Evolutionary conservation across 768 basidiomycete genomes (phyloP), one percentile per base, ranked within the genome.

Genomic region (Lentinula lateritia): DNA sequence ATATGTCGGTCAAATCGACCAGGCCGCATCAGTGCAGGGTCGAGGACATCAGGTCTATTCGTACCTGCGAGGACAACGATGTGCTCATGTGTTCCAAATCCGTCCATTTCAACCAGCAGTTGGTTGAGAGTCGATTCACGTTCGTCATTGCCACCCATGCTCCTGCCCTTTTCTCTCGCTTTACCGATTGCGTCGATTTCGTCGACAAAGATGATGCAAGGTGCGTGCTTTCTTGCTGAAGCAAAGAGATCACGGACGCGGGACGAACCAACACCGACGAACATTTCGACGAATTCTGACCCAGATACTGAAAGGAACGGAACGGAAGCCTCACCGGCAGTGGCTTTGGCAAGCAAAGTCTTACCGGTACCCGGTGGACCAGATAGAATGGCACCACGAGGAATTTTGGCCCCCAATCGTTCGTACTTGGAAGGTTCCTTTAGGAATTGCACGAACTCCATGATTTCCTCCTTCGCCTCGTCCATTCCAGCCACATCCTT

Each of bases 131-230:
- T 99, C 0, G 92, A 92, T 75, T 99, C 97, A 35, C 97, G 87
- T 73, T 99, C 97, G 71, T 98, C 96, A 74, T 98, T 98, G 5
- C 96, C 93, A 39, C 83, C 87, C 57, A 84, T 75, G 62, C 73
- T 77, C 38, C 96, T 94, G 56, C 93, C 86, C 64, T 84, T 86
- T 28, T 90, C 90, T 70, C 97, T 84, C 16, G 93, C 83, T 76
- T 98, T 98, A 61, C 97, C 97, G 67, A 99, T 98, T 56, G 97
- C 97, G 72, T 99, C 97, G 65, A 99, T 99, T 77, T 99, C 97
- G 74, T 99, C 97, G 64, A 99, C 85, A 76, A 99, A 99, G 72
- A 99, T 92, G 80, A 99, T 99, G 71, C 93, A 95, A 0, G 97
- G 97, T 0, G 97, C 95, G 71, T 97, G 86, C 80, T 98, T 98